A percentile compares a stretch with the other conserved stretches of the same genome.
Evolutionary conservation across 2,329 filamentous ascomycete species (phyloP).

Genomic region (Fusarium lateritium): DNA sequence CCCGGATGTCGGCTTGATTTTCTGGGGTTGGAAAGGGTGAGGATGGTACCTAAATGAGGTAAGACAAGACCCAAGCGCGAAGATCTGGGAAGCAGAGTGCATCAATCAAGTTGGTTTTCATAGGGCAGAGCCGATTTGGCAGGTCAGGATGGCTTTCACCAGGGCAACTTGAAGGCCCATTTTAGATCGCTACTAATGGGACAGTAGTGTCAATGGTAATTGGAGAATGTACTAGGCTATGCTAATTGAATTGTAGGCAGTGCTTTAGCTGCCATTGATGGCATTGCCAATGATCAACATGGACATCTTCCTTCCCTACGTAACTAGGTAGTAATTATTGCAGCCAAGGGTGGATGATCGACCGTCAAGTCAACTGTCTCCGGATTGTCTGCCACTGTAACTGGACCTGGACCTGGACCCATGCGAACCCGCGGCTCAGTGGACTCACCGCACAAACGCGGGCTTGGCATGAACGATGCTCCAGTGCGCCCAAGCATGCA

Average conservation of each 20-base stretch:
- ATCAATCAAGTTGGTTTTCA: slow-evolving; percentile 32
- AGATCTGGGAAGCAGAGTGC: slow-evolving; percentile 32
- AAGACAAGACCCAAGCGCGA: slow-evolving; percentile 43
- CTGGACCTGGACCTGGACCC: neutral
- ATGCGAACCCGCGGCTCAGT: slow-evolving; percentile 17
- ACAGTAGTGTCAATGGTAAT: neutral
- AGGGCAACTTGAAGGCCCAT: slow-evolving; percentile 3
- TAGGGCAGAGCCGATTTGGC: slow-evolving; percentile 36
- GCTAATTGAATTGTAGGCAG: neutral
- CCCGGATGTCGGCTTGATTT: slow-evolving; percentile 32
- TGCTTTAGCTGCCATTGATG: neutral
- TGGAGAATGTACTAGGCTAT: neutral
- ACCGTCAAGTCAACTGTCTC: slow-evolving; percentile 14
- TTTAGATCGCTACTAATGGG: neutral
- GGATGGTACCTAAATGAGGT: slow-evolving; percentile 40
- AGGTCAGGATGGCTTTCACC: slow-evolving; percentile 16
- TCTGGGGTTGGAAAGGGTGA: slow-evolving; percentile 19
- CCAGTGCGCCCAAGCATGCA: neutral
- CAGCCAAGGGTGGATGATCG: slow-evolving; percentile 31
- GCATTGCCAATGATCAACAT: slow-evolving; percentile 4
- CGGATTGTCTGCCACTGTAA: neutral
- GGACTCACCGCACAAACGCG: slow-evolving; percentile 19
- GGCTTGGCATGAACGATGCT: slow-evolving; percentile 17
- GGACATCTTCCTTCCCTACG: slow-evolving; percentile 1
- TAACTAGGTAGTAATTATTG: slow-evolving; percentile 14